Base-by-base conservation (phyloP, 176 grass and related monocot species). In the Oryza longistaminata region DNA sequence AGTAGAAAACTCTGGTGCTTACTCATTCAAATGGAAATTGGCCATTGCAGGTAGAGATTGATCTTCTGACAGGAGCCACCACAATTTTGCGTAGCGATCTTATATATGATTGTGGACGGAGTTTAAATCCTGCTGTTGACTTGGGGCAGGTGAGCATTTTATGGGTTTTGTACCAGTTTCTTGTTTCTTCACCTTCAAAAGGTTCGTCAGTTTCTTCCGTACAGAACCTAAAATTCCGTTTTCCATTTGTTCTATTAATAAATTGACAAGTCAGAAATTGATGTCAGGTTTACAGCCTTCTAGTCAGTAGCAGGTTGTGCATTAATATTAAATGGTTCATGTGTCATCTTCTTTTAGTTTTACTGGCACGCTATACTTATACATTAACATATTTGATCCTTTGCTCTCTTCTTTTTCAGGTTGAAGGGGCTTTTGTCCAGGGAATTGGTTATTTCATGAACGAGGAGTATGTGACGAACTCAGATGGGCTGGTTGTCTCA, bases 401-500 rank as follows among this genome's bases (percentile, higher is more conserved):
- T 73, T 65, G 33, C 65, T 55, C 34, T 14, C 9, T n/a, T 64
- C 74, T 87, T 78, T 87, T 85, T 70, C 70, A 95, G 96, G 86
- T 98, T 87, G 96, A 98, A 92, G 96, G 93, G 44, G 91, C 93
- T 61, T 98, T 95, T 86, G 86, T 95, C 82, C 93, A 98, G 90
- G 96, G 96, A 72, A 92, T 98, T 78, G 96, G 91, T 39, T 98
- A 90, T 77, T 98, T 95, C 83, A 90, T 98, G 93, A 85, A 9
- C 0, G 91, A 95, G 82, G 93, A 98, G 61, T 92, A 98, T 12
- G 71, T 90, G 4, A 92, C 72, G 68, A 95, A 95, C 61, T 73
- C 83, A 0, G 86, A 98, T 74, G 96, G 96, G 55, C 69, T 98
- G 91, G 83, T 93, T 68, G 71, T 90, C 72, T 90, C 96, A 5